Evolutionary conservation across 2,329 filamentous ascomycete genomes (phyloP).

Genomic region (Xylaria arbuscula): DNA sequence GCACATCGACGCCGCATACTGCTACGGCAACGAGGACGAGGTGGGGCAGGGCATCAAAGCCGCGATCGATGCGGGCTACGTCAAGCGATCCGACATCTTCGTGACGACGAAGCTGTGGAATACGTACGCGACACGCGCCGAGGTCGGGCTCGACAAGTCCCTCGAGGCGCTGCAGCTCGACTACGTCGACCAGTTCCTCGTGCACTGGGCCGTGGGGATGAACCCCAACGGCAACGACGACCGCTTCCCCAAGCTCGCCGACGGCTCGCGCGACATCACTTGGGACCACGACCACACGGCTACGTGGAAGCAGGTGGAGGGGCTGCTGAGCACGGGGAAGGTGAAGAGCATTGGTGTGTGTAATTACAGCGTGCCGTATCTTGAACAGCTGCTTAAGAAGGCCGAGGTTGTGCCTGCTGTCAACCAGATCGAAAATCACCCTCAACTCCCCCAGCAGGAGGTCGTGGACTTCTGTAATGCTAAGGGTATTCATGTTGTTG

Average conservation of each 20-base stretch:
- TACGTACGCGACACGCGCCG: constrained; percentile 77
- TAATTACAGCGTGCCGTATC: constrained; percentile 68
- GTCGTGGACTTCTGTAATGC: constrained; percentile 75
- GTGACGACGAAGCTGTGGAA: constrained; percentile 89
- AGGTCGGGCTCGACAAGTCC: constrained; percentile 77
- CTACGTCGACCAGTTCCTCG: constrained; percentile 83
- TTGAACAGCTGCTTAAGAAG: constrained; percentile 64
- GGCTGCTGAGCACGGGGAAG: constrained; percentile 69
- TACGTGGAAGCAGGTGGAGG: constrained; percentile 83
- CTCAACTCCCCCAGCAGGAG: constrained; percentile 76
- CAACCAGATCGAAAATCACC: constrained; percentile 82
- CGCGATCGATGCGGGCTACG: constrained; percentile 73
- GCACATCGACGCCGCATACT: constrained; percentile 78
- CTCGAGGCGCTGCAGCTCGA: constrained; percentile 79
- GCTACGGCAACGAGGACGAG: constrained; percentile 84
- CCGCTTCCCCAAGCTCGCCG: constrained; percentile 77
- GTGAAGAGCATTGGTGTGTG: constrained; percentile 65
- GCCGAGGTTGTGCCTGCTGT: constrained; percentile 69
- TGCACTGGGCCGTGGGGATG: constrained; percentile 87
- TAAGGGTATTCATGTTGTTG: constrained; percentile 77
- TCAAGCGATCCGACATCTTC: constrained; percentile 83
- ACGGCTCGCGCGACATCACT: constrained; percentile 80
- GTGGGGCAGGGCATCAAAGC: constrained; percentile 82
- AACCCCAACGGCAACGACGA: constrained; percentile 81
- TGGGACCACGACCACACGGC: constrained; percentile 75